These are phyloP conservation scores for Pseudozyma thailandica DNA, from an alignment of 1,284 basidiomycete genomes.

Conservation along the genomic window DNA sequence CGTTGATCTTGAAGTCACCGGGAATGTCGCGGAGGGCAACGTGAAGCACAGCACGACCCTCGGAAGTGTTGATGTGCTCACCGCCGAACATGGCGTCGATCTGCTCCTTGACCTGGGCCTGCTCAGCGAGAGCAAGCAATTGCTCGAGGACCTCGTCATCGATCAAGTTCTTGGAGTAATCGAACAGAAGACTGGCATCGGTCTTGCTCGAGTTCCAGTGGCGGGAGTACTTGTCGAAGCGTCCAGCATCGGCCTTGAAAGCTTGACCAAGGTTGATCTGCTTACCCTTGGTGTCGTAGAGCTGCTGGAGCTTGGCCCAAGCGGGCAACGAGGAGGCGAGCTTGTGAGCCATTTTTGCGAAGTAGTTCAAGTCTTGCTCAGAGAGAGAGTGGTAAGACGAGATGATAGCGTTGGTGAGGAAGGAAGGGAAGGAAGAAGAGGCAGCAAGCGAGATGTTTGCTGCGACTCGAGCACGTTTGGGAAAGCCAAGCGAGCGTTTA, in stretches of 20 bases:
- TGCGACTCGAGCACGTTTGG: background rate
- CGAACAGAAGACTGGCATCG: conserved; percentile 84
- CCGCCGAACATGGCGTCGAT: conserved; percentile 94
- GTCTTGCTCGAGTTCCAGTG: conserved; percentile 76
- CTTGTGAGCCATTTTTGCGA: conserved; percentile 44
- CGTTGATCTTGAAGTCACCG: conserved; percentile 75
- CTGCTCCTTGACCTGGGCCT: conserved; percentile 85
- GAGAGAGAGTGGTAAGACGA: background rate
- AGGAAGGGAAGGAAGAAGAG: conserved; percentile 2
- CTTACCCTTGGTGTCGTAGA: conserved; percentile 80
- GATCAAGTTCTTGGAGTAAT: conserved; percentile 97
- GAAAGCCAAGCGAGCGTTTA: too few relatives aligned
- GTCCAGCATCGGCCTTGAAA: conserved; percentile 84
- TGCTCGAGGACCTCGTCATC: conserved; percentile 79
- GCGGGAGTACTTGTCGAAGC: conserved; percentile 86
- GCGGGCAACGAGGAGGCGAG: conserved; percentile 70
- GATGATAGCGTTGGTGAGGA: conserved; percentile 1
- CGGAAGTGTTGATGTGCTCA: conserved; percentile 97
- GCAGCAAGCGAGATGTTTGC: background rate
- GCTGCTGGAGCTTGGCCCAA: conserved; percentile 89
- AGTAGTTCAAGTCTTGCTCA: background rate
- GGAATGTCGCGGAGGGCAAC: conserved; percentile 89
- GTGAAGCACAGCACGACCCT: conserved; percentile 94
- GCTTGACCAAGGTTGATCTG: conserved; percentile 88
- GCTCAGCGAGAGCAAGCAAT: conserved; percentile 82